A percentile compares a stretch with the other conserved stretches of the same genome.
Conservation (phyloP, 2,329 filamentous ascomycete genomes). For the Fusarium napiforme region DNA sequence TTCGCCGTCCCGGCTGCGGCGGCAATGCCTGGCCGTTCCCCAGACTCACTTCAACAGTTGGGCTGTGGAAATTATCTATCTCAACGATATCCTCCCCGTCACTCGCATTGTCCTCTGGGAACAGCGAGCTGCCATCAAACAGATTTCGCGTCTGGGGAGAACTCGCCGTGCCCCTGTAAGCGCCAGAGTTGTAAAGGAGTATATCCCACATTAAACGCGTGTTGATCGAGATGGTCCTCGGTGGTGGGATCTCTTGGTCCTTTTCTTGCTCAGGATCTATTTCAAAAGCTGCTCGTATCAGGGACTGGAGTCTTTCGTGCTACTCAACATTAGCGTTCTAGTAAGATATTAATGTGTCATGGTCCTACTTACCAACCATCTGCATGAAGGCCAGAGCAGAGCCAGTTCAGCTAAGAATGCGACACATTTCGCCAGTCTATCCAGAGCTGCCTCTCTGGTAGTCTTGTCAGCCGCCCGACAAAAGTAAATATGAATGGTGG, state of each 20-base stretch:
- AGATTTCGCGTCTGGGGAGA: not conserved
- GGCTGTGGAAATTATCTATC: not conserved
- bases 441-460: not conserved
- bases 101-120: not conserved
- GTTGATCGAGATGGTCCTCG: not conserved
- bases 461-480: not conserved
- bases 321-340: not conserved
- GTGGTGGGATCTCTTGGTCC: not conserved
- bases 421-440: not conserved
- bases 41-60: not conserved
- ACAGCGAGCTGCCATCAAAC: not conserved
- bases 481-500: not conserved
- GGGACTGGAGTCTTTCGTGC: not conserved
- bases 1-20: not conserved
- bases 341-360: not conserved
- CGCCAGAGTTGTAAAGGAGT: not conserved
- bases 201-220: constrained; percentile 1
- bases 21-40: not conserved
- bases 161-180: not conserved
- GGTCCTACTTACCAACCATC: not conserved
- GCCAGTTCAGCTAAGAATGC: not conserved
- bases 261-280: not conserved
- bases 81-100: not conserved
- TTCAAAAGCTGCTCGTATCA: not conserved
- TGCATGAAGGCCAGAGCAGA: not conserved